Evolutionary conservation across 805 yeast species (phyloP), one percentile per base, ranked within the genome.

Genomic region (Saccharomycopsis fibuligera): DNA sequence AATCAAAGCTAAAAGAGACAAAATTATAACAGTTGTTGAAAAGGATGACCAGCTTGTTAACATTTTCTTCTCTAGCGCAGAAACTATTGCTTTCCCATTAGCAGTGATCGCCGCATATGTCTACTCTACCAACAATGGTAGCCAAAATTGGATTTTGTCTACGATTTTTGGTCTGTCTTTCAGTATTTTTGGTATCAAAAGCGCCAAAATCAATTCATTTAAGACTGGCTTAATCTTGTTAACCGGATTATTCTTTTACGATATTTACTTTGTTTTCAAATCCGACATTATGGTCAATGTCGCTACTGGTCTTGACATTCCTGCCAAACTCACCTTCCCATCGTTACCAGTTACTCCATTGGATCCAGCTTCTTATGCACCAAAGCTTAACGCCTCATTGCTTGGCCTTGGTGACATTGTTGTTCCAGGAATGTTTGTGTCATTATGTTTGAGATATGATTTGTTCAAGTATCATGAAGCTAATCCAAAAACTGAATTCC

Each of bases 361-460:
- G 9, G 45, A 44, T 16, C 21, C 40, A n/a, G 53, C 41, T 3
- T 48, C 38, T 3, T 12, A 39, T 19, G 41, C 62, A 2, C 44
- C 51, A 3, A 48, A 39, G 12, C 48, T 58, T 25, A 51, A 59
- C 5, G 61, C 66, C 53, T 64, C 74, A 4, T 59, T 80, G 44
- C 62, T 83, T 8, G 89, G 88, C 1, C 63, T 81, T 4, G 88
- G 88, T 4, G 89, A 83, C 59, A 72, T 83, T 45, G 76, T 76
- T 2, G 62, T 81, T 12, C 87, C 89, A 0, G 83, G 83, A 0
- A 46, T 68, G 16, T 72, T 78, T 48, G 65, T 77, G 10, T 63
- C 81, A 1, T 62, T 80, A 37, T 74, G 80, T 56, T 64, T 78
- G 35, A 68, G 82, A 49, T 80, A 65, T 58, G 88, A 82, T 61